These are phyloP conservation scores for Penicillium janthinellum DNA, from an alignment of 2,329 filamentous ascomycete species.

Conservation along the genomic window DNA sequence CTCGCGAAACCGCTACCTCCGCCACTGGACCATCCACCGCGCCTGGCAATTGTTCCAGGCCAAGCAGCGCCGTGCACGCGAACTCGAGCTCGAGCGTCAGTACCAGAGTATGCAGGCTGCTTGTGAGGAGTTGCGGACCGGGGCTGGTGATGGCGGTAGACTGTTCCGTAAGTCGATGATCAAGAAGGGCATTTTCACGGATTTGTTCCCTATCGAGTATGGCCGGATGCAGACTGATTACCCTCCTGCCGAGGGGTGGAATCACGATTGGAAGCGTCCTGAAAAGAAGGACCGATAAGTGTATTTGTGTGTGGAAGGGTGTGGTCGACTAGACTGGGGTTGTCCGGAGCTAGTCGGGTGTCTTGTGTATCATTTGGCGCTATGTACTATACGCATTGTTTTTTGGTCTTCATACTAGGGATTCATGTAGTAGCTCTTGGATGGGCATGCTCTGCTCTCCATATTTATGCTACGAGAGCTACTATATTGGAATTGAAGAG, in stretches of 20 bases:
- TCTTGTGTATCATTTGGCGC: conserved; percentile 29
- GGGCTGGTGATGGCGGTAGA: conserved; percentile 54
- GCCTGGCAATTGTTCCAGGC: conserved; percentile 83
- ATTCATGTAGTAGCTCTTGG: neutral
- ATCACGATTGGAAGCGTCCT: conserved; percentile 81
- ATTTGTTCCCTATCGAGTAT: conserved; percentile 88
- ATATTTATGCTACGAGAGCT: neutral
- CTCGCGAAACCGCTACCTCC: conserved; percentile 80
- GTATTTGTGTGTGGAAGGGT: neutral
- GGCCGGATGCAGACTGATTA: conserved; percentile 72
- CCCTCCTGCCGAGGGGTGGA: conserved; percentile 79
- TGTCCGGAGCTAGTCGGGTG: conserved; percentile 1
- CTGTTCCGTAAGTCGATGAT: conserved; percentile 87
- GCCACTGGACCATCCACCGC: conserved; percentile 99
- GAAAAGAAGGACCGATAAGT: conserved; percentile 24
- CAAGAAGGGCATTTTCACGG: conserved; percentile 79
- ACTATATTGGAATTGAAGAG: neutral
- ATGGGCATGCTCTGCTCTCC: conserved; percentile 5
- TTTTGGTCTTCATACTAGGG: neutral
- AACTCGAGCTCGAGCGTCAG: conserved; percentile 73
- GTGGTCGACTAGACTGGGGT: conserved; percentile 5
- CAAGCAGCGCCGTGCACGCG: conserved; percentile 64
- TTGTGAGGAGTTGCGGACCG: conserved; percentile 75
- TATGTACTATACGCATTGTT: conserved; percentile 30
- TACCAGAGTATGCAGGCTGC: conserved; percentile 82